Conservation (phyloP, 2,329 filamentous ascomycete species). For the Akanthomyces uredinophilus region DNA sequence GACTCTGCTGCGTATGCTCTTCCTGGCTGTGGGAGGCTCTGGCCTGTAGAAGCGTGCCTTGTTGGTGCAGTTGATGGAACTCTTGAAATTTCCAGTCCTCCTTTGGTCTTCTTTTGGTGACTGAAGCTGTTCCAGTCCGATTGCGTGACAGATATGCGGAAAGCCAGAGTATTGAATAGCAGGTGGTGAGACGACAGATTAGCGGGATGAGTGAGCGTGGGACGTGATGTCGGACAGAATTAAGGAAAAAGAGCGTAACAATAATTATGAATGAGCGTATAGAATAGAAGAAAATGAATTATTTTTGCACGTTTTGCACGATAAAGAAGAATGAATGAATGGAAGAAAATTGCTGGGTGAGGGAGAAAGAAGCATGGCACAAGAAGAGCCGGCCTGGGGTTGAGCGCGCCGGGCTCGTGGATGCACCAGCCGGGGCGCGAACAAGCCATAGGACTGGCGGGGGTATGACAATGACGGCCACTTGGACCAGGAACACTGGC, state of each 20-base stretch:
- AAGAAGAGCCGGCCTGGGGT: constrained; percentile 7
- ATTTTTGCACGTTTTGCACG: neutral
- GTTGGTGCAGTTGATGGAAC: too few relatives aligned
- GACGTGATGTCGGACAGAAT: neutral
- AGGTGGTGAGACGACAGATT: neutral
- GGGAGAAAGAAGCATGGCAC: neutral
- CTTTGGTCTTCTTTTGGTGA: too few relatives aligned
- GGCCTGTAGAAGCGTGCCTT: too few relatives aligned
- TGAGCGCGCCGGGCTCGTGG: neutral
- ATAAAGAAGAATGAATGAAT: constrained; percentile 13
- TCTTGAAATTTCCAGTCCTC: neutral
- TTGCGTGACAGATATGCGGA: neutral
- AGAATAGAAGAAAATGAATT: neutral
- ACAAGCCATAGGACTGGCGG: neutral
- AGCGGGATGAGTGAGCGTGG: neutral
- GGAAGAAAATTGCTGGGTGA: constrained; percentile 1
- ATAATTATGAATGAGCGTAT: too few relatives aligned
- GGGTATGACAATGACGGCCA: neutral
- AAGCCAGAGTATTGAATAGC: neutral
- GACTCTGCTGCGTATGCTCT: neutral
- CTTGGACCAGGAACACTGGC: neutral
- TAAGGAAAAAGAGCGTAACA: constrained; percentile 1
- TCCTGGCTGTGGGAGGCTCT: too few relatives aligned
- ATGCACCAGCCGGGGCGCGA: constrained; percentile 1
- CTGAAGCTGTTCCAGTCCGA: neutral